Percentiles rank a stretch among this genome's conserved stretches.
These are phyloP conservation scores for Pseudogymnoascus sp. DNA, from an alignment of 2,329 filamentous ascomycete species.

Conservation along the genomic window DNA sequence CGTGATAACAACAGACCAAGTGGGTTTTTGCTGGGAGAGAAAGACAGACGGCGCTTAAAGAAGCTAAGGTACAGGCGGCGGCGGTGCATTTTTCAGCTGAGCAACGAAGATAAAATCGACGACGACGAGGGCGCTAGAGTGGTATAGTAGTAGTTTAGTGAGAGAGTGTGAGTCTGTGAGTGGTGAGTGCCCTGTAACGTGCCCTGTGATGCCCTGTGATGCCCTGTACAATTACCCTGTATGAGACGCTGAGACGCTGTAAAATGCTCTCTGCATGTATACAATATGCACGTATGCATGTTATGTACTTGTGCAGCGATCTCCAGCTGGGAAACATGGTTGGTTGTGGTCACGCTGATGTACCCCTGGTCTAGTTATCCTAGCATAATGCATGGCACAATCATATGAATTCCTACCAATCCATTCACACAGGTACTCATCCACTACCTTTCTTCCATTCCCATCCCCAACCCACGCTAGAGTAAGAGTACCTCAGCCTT, in stretches of 20 bases:
- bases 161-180: too few species aligned
- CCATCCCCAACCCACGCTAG: conserved; percentile 5
- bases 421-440: not conserved
- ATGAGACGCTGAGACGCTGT: too few species aligned
- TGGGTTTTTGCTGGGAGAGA: not conserved
- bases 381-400: not conserved
- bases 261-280: not conserved
- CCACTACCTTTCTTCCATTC: not conserved
- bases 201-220: too few species aligned
- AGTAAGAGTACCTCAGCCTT: not conserved
- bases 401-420: not conserved
- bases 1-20: not conserved
- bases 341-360: not conserved
- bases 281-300: not conserved
- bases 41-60: conserved; percentile 4
- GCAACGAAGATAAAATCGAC: not conserved
- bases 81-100: conserved; percentile 1
- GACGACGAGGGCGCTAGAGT: not conserved
- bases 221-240: too few species aligned
- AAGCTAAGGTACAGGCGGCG: not conserved
- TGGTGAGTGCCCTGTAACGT: too few species aligned
- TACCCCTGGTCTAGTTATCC: not conserved
- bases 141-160: too few species aligned
- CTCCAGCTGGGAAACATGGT: conserved; percentile 10
- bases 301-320: conserved; percentile 2